These are phyloP conservation scores for Pluteus cervinus DNA, from an alignment of 768 basidiomycete species.

Conservation along the genomic window DNA sequence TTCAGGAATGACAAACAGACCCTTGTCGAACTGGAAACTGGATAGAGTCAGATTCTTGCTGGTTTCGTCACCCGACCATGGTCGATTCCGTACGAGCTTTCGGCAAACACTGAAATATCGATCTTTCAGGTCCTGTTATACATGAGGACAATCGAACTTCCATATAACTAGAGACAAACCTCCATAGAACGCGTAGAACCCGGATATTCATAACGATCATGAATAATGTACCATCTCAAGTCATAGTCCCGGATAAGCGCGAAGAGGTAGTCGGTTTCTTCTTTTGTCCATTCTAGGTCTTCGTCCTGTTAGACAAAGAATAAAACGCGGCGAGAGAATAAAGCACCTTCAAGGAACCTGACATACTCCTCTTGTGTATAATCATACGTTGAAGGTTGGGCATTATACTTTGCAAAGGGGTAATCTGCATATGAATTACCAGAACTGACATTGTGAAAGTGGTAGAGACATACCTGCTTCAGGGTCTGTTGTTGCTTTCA, in stretches of 20 bases:
- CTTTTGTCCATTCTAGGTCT: conserved; percentile 87
- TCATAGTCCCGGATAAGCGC: conserved; percentile 75
- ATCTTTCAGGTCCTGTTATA: conserved; percentile 79
- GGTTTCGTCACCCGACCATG: conserved; percentile 79
- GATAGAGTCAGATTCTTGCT: conserved; percentile 61
- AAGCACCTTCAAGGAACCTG: conserved; percentile 65
- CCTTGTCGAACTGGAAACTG: conserved; percentile 84
- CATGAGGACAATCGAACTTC: neutral
- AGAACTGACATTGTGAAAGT: neutral
- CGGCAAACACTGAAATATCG: conserved; percentile 91
- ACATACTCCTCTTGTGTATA: conserved; percentile 89
- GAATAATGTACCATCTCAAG: conserved; percentile 80
- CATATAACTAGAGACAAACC: conserved; percentile 37
- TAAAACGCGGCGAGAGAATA: neutral
- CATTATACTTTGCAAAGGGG: conserved; percentile 79
- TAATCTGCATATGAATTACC: conserved; percentile 47
- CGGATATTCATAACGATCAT: conserved; percentile 83
- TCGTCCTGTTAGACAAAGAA: neutral
- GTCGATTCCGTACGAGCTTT: conserved; percentile 76
- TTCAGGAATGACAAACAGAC: conserved; percentile 29
- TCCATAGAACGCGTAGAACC: conserved; percentile 58
- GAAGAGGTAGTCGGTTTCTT: conserved; percentile 94
- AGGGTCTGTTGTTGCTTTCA: conserved; percentile 51
- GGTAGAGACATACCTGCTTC: conserved; percentile 39
- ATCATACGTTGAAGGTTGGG: conserved; percentile 53